A percentile compares a stretch with the other conserved stretches of the same genome.
Conservation (phyloP, 345 rosid species). For the Diplotaxis tenuifolia region DNA sequence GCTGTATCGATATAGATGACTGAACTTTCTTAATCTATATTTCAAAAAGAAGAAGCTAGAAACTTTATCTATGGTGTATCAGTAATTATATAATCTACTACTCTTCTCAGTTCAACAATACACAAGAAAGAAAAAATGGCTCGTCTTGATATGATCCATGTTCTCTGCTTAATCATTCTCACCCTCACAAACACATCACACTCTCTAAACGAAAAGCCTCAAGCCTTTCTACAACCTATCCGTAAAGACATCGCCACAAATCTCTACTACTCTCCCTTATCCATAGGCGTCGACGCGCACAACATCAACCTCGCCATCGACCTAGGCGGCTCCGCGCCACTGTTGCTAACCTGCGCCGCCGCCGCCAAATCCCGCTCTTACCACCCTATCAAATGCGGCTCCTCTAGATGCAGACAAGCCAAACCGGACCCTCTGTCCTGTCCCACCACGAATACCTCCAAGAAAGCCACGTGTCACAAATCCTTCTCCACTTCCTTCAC, state of each 20-base stretch:
- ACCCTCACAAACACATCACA: slow-evolving; percentile 5
- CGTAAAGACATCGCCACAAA: slow-evolving; percentile 8
- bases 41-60: not conserved
- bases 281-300: not conserved
- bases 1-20: not conserved
- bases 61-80: not conserved
- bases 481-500: slow-evolving; percentile 12
- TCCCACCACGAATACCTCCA: not conserved
- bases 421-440: not conserved
- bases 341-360: not conserved
- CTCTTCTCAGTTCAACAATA: not conserved
- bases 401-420: slow-evolving; percentile 8
- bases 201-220: not conserved
- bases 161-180: not conserved
- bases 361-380: slow-evolving; percentile 15
- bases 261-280: slow-evolving; percentile 11
- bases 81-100: not conserved
- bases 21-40: not conserved
- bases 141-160: not conserved
- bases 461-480: slow-evolving; percentile 5
- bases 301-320: slow-evolving; percentile 11
- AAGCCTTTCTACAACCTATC: slow-evolving; percentile 7
- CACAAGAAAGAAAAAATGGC: not conserved
- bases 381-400: slow-evolving; percentile 16
- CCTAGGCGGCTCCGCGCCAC: slow-evolving; percentile 11